Base-by-base conservation (phyloP, 108 stramenopile genomes). In the Nitzschia sp. region DNA sequence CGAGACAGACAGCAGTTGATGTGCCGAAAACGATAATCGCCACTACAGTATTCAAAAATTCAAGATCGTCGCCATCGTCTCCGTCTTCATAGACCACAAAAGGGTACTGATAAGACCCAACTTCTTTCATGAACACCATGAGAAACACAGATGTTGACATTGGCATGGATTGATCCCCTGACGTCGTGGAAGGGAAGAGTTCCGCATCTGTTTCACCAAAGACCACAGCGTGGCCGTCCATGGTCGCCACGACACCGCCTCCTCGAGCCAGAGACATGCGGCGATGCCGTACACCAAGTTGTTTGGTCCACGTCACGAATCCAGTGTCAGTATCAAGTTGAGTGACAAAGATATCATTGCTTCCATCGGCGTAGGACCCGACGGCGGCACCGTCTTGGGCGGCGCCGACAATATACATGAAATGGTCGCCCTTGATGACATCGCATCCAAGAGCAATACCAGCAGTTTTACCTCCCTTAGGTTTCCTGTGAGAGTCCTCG, bases 151-250 rank as follows among this genome's bases (percentile, higher is more conserved):
- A 6, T 6, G 9, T 42, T 13, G 38, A 9, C 38, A 9, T 42
- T 6, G 38, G 38, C 9, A 13, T 42, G 38, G 9, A 9, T 13
- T 9, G 9, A 42, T 42, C 38, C 38, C 6, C 38, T 6, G 38
- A 6, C 13, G 6, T 13, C 38, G 6, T 13, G 13, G 18, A 9
- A 3, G 77, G 77, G 28, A 68, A 72, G n/a, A 81, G 29, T 21
- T 30, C 25, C 26, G 77, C 80, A 46, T 25, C 47, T 19, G 83
- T 85, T 17, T 78, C 76, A 19, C 83, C 83, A 46, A 71, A 70
- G 11, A 85, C 9, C n/a, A 85, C 64, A 13, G 70, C 72, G 64
- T 85, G 60, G 1, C 75, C 83, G 17, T 54, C 30, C 11, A 3
- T 34, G 45, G 81, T 77, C 15, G 56, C 36, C n/a, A n/a, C 36